Evolutionary conservation across 345 rosid species (phyloP), one percentile per base, ranked within the genome.

Genomic region (Camelina hispida): DNA sequence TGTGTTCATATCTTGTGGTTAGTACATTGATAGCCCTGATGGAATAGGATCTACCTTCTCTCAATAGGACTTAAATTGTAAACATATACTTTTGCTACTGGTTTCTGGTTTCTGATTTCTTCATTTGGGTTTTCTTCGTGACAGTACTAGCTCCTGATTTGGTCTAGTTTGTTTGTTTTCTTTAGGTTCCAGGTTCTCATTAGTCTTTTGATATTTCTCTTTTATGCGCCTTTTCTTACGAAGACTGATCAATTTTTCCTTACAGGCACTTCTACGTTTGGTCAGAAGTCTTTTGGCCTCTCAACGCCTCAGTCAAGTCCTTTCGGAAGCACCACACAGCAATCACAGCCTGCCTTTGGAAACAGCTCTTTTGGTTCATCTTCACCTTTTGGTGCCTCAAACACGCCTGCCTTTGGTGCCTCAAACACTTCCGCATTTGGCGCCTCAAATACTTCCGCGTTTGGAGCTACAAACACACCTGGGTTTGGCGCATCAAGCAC

Each of bases 241-340:
- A n/a, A 9, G 12, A 50, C 53, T 66, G 66, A 70, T 38, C 11
- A 5, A 16, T 50, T 7, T 69, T 44, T 47, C 4, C 44, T 52
- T 61, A 34, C 67, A 91, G 97, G 89, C 13, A 71, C 88, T 68
- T 85, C 94, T 77, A 70, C 72, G 17, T 90, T 88, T 66, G 96
- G 98, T 57, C 96, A 92, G 79, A 90, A 89, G 78, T 75, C 91
- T 46, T 91, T 91, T 81, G 96, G 96, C 71, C 87, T 90, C 80
- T 84, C 98, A 52, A 73, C 84, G 15, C 82, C 86, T 70, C 94
- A 82, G 55, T 23, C 91, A 46, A 86, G 77, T 62, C 88, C 88
- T 34, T 91, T 91, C 42, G 95, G 93, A 77, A 79, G 79, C 79
- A 72, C 89, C 57, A 77, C 76, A 63, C 97, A 78, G 70, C 94